Evolutionary conservation across 768 basidiomycete species (phyloP).

Genomic region (Hirschioporus abietinus): DNA sequence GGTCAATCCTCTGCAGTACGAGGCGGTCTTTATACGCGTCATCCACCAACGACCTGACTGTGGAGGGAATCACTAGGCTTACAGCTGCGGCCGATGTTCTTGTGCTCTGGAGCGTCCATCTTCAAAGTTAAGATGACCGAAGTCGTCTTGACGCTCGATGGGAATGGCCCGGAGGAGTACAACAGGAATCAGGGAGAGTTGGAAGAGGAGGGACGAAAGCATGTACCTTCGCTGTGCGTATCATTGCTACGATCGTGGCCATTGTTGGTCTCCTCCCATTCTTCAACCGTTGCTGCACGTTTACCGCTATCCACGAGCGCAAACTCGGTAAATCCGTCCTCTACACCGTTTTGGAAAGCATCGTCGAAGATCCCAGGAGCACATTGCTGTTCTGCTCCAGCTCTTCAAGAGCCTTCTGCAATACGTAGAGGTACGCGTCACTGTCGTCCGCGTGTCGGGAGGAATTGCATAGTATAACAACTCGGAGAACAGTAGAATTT

Average conservation of each 20-base stretch:
- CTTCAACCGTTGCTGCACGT: conserved; percentile 70
- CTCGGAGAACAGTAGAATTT: conserved; percentile 73
- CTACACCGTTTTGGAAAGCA: conserved; percentile 85
- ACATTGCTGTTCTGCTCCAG: conserved; percentile 68
- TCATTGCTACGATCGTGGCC: conserved; percentile 87
- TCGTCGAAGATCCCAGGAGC: conserved; percentile 84
- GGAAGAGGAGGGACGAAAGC: too few species aligned
- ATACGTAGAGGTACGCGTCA: conserved; percentile 87
- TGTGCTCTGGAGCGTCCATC: too few species aligned
- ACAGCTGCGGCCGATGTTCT: too few species aligned
- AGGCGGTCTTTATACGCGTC: too few species aligned
- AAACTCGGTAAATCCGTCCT: conserved; percentile 91
- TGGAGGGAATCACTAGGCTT: too few species aligned
- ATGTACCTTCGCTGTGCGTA: conserved; percentile 87
- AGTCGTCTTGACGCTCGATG: too few species aligned
- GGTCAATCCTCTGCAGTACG: too few species aligned
- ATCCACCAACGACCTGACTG: too few species aligned
- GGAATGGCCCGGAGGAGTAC: too few species aligned
- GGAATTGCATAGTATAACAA: conserved; percentile 93
- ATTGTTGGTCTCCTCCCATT: conserved; percentile 87
- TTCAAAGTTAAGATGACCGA: too few species aligned
- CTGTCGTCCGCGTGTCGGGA: conserved; percentile 85
- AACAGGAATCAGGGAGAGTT: too few species aligned
- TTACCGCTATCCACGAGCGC: conserved; percentile 65
- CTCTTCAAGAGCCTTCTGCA: conserved; percentile 66